Evolutionary conservation across 805 yeast genomes (phyloP).

Genomic region (Schwanniomyces pseudopolymorphus): DNA sequence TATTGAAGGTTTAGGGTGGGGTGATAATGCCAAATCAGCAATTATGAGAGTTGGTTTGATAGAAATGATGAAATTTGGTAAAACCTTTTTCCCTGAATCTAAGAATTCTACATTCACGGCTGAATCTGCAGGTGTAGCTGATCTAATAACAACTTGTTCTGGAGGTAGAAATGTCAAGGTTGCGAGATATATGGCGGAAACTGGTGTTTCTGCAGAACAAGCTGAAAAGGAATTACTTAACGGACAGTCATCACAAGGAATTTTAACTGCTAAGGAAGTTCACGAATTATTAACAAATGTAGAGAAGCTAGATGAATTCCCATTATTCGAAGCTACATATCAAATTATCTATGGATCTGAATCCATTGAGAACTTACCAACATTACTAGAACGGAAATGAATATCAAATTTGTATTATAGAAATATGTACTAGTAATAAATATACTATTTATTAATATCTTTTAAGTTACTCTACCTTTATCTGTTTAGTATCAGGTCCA

Average conservation of each 20-base stretch:
- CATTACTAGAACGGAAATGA: conserved; percentile 48
- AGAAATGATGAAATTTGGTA: conserved; percentile 76
- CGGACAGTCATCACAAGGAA: conserved; percentile 97
- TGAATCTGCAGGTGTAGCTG: conserved; percentile 98
- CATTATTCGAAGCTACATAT: conserved; percentile 77
- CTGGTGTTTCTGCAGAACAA: conserved; percentile 73
- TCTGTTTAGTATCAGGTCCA: neutral
- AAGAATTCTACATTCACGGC: conserved; percentile 78
- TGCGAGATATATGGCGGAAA: conserved; percentile 79
- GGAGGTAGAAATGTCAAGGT: conserved; percentile 97
- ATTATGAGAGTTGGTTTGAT: conserved; percentile 93
- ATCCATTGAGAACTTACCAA: conserved; percentile 74
- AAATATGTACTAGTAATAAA: neutral
- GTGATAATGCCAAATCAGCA: conserved; percentile 97
- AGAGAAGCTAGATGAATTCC: conserved; percentile 66
- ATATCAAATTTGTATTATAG: neutral
- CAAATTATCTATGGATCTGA: conserved; percentile 76
- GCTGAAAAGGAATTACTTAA: conserved; percentile 85
- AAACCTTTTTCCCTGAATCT: conserved; percentile 9
- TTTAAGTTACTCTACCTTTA: neutral
- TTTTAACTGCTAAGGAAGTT: conserved; percentile 87
- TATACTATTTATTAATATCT: neutral
- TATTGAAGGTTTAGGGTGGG: conserved; percentile 98
- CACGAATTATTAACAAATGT: conserved; percentile 69
- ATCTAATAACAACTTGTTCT: conserved; percentile 93